phyloP scores from a whole-genome alignment of 2,329 filamentous ascomycete genomes.

The Hyphodiscus sp. region DNA sequence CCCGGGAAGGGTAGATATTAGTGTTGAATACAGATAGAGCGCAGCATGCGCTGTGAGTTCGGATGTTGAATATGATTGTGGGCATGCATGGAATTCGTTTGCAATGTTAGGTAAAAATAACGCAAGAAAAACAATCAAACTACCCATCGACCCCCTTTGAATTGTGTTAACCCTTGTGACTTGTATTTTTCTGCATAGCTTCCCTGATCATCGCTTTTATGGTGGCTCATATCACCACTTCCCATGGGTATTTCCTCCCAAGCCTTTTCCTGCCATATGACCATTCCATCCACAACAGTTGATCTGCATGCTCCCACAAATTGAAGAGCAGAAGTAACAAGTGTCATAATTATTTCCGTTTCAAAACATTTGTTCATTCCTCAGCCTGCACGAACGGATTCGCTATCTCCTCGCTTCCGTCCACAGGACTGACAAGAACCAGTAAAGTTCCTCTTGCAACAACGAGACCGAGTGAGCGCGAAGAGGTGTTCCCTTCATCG shows the following conservation, averaged over 20 bases:
- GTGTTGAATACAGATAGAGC: conserved; percentile 1
- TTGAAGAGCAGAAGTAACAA: too few species aligned
- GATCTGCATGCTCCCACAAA: too few species aligned
- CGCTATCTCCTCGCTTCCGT: conserved; percentile 91
- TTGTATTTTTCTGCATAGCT: not conserved
- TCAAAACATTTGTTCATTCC: conserved; percentile 36
- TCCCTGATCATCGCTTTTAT: not conserved
- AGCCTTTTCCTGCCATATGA: too few species aligned
- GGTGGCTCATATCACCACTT: not conserved
- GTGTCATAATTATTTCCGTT: too few species aligned
- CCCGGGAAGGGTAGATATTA: conserved; percentile 1
- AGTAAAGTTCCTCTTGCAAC: conserved; percentile 89
- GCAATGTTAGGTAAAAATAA: conserved; percentile 2
- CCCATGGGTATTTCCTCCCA: not conserved
- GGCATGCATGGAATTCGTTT: not conserved
- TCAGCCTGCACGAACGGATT: conserved; percentile 83
- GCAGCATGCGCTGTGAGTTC: not conserved
- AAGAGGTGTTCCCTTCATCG: conserved; percentile 80
- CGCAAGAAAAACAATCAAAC: conserved; percentile 8
- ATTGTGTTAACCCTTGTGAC: not conserved
- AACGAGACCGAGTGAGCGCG: conserved; percentile 63
- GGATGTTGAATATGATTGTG: not conserved
- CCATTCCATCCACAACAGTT: too few species aligned
- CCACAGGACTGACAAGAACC: conserved; percentile 84
- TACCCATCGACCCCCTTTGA: not conserved